Evolutionary conservation across 2,329 filamentous ascomycete species (phyloP), one percentile per base, ranked within the genome.

Genomic region (Keithomyces neogunnii): DNA sequence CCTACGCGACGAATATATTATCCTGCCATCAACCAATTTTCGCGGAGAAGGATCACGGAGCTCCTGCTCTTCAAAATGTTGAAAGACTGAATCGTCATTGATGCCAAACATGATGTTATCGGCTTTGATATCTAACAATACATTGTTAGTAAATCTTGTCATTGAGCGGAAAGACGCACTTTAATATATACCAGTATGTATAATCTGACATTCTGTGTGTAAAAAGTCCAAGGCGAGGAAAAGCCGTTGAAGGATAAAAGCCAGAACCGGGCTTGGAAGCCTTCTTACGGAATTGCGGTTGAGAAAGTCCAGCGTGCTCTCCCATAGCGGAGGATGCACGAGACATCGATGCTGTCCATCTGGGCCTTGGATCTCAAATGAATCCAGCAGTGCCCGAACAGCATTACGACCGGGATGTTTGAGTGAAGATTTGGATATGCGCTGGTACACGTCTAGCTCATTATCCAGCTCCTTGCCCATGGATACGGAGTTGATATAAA

Each of bases 91-190:
- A 45, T 73, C 62, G 48, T 74, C 69, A 0, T 49, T 40, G 40
- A 73, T 68, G 5, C 63, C 63, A 33, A 74, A 64, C 65, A 76
- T 70, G 38, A 77, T 71, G 45, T 76, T 76, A 52, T 73, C 69
- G 3, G 69, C 67, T 54, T 72, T 74, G 32, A 77, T 72, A 57
- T 69, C 72, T 70, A n/a, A 38, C 19, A 13, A 38, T 38, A 38
- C 19, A 38, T 19, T 19, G 19, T 19, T 19, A 19, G 19, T 19
- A 19, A 19, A 19, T 19, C 19, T 19, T 19, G 19, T 19, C 19
- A 19, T 19, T 19, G 19, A 19, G 19, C 19, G 19, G 19, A 19
- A 1, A 19, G 19, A 19, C 33, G 6, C 6, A 35, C 33, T 11
- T 11, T 29, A 10, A 32, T 35, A 59, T 55, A 55, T 57, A 76